Conservation (phyloP, 1,284 basidiomycete genomes). For the Ustilago loliicola region DNA sequence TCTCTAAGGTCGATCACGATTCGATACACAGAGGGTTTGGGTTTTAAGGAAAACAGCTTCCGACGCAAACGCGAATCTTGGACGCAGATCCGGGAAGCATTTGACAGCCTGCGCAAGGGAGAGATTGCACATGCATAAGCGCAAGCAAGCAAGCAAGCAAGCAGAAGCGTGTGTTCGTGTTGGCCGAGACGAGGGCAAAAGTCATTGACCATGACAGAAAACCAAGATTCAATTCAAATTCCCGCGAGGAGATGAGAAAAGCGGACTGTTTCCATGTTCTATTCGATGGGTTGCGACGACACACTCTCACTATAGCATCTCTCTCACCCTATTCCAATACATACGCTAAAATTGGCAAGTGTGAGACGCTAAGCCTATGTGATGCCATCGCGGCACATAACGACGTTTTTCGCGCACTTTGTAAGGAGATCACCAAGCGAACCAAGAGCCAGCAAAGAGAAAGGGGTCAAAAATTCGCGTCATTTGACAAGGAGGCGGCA, state of each 20-base stretch:
- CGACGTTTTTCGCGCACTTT: not conserved
- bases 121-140: not conserved
- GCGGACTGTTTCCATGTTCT: not conserved
- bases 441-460: not conserved
- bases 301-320: too few relatives aligned
- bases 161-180: too few relatives aligned
- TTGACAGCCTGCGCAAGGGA: not conserved
- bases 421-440: not conserved
- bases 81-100: not conserved
- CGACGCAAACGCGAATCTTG: not conserved
- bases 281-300: not conserved
- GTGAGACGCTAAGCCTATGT: conserved; percentile 1
- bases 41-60: conserved; percentile 4
- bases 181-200: not conserved
- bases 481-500: too few relatives aligned
- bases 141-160: not conserved
- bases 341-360: conserved; percentile 3
- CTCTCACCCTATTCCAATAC: too few relatives aligned
- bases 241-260: conserved; percentile 1
- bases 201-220: not conserved
- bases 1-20: not conserved
- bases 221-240: not conserved
- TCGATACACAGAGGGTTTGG: not conserved
- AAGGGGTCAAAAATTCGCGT: too few relatives aligned
- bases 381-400: not conserved